phyloP scores from a whole-genome alignment of 768 basidiomycete genomes.

The Amanita fuliginea region DNA sequence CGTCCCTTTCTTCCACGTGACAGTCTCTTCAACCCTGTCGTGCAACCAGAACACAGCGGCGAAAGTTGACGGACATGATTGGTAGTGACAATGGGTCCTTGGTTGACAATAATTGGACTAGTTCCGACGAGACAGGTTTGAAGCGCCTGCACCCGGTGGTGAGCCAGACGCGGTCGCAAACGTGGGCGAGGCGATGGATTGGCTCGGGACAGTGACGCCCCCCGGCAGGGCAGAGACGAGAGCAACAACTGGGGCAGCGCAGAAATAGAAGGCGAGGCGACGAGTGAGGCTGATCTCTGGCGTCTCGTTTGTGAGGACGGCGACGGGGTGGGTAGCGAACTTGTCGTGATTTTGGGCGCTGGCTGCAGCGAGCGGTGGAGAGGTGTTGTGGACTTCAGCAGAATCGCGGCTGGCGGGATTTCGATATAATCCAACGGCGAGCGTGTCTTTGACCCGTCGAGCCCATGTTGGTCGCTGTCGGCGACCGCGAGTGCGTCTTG shows the following conservation, averaged over 20 bases:
- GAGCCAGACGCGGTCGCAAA: neutral
- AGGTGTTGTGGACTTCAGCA: slow-evolving; percentile 5
- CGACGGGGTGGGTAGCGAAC: slow-evolving; percentile 29
- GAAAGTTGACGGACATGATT: slow-evolving; percentile 70
- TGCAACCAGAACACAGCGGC: slow-evolving; percentile 80
- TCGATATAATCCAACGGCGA: neutral
- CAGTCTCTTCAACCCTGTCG: slow-evolving; percentile 75
- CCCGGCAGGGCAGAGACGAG: slow-evolving; percentile 19
- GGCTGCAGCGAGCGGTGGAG: slow-evolving; percentile 20
- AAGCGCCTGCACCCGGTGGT: neutral
- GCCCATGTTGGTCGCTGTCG: no score
- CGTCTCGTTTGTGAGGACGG: slow-evolving; percentile 19
- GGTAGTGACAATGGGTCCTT: slow-evolving; percentile 68
- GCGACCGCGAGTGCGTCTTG: no score
- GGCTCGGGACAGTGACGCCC: neutral
- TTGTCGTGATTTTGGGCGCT: slow-evolving; percentile 21
- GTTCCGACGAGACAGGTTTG: slow-evolving; percentile 12
- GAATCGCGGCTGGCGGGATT: neutral
- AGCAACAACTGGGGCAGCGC: slow-evolving; percentile 27
- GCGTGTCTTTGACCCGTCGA: no score
- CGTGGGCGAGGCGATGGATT: neutral
- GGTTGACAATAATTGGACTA: slow-evolving; percentile 35
- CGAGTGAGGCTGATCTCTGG: slow-evolving; percentile 13
- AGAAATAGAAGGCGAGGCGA: slow-evolving; percentile 21
- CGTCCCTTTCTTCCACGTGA: slow-evolving; percentile 73